Percentiles rank a stretch among this genome's conserved stretches.
These are phyloP conservation scores for Acanthamoeba castellanii DNA, from an alignment of 208 protist species.

Conservation along the genomic window DNA sequence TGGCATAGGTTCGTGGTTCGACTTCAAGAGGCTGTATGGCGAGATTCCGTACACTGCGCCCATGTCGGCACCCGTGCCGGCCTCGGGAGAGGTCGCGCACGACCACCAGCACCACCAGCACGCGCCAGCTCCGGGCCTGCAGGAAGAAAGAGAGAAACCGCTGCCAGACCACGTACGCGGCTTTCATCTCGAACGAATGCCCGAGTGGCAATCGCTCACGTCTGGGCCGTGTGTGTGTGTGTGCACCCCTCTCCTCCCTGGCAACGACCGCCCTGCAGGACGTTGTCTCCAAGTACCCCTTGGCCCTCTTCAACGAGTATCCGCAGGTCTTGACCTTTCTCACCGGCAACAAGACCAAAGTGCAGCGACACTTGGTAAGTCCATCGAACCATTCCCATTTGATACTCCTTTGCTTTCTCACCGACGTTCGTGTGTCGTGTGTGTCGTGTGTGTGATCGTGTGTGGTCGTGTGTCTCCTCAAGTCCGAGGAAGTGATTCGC, in stretches of 20 bases:
- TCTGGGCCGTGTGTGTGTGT: neutral
- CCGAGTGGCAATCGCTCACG: neutral
- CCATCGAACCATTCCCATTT: too few relatives aligned
- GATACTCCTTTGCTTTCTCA: too few relatives aligned
- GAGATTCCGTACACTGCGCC: neutral
- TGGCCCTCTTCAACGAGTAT: conserved; percentile 62
- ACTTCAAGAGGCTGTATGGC: conserved; percentile 76
- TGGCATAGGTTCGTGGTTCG: conserved; percentile 78
- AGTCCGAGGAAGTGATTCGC: conserved; percentile 67
- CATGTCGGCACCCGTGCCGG: neutral
- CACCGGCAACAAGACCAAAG: conserved; percentile 46
- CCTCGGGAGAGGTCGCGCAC: neutral
- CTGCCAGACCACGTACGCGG: conserved; percentile 55
- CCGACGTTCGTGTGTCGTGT: neutral
- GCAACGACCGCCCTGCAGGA: neutral
- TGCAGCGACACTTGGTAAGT: conserved; percentile 47
- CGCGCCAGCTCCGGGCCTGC: neutral
- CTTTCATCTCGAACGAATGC: neutral
- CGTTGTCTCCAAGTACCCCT: conserved; percentile 37
- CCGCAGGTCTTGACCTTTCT: conserved; percentile 56
- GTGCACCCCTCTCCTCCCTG: neutral
- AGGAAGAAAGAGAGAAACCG: neutral
- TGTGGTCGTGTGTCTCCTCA: too few relatives aligned
- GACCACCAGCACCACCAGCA: neutral
- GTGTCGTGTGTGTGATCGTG: neutral